These are phyloP conservation scores for Mimosa bimucronata DNA, from an alignment of 306 rosid species.

Conservation along the genomic window DNA sequence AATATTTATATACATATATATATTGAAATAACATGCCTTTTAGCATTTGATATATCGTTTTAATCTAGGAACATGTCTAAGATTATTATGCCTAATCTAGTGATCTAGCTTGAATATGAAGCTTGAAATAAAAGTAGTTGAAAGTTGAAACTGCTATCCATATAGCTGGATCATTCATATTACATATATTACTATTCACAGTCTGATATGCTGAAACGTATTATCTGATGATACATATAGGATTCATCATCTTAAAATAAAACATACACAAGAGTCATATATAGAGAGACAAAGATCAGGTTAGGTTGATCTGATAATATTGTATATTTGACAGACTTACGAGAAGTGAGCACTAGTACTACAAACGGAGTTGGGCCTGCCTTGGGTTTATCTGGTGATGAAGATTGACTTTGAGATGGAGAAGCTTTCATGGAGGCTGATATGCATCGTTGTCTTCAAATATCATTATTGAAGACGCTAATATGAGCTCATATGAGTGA, in stretches of 20 bases:
- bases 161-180: neutral
- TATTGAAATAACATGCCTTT: neutral
- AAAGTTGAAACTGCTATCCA: neutral
- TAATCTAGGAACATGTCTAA: too few relatives aligned
- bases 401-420: slow-evolving; percentile 5
- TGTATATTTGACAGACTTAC: slow-evolving; percentile 48
- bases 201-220: slow-evolving; percentile 12
- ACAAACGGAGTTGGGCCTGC: neutral
- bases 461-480: neutral
- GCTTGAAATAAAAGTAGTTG: neutral
- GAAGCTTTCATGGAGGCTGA: slow-evolving; percentile 6
- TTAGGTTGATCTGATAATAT: slow-evolving; percentile 8
- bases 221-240: neutral
- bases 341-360: slow-evolving; percentile 48
- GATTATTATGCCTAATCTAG: neutral
- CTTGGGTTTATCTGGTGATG: neutral
- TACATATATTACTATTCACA: neutral
- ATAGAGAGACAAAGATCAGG: slow-evolving; percentile 4
- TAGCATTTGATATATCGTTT: neutral
- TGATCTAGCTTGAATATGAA: neutral
- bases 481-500: neutral
- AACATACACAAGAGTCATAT: neutral
- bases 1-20: too few relatives aligned
- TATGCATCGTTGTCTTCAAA: neutral
- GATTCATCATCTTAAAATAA: neutral